Conservation (phyloP, 1,284 basidiomycete genomes). For the Filobasidium uniguttulatum region DNA sequence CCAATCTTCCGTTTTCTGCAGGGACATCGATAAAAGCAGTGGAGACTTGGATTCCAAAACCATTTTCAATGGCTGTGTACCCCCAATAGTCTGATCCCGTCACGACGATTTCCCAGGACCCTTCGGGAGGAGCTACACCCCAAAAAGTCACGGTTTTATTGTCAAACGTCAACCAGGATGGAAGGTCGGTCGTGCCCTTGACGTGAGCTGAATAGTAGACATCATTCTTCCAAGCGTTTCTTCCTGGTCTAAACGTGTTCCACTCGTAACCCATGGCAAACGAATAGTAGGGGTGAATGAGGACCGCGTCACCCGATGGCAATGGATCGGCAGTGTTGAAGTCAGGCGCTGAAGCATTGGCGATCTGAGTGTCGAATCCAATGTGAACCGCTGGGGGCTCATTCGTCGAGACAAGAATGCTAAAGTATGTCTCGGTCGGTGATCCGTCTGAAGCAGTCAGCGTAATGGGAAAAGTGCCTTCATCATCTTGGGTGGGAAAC, state of each 20-base stretch:
- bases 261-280: constrained; percentile 44
- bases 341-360: constrained; percentile 21
- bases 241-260: constrained; percentile 33
- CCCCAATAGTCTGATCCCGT: constrained; percentile 36
- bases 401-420: constrained; percentile 33
- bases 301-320: constrained; percentile 30
- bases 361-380: constrained; percentile 34
- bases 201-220: constrained; percentile 39
- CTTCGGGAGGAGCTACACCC: constrained; percentile 39
- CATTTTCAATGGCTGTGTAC: constrained; percentile 34
- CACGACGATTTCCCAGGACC: constrained; percentile 31
- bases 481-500: constrained; percentile 24
- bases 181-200: constrained; percentile 35
- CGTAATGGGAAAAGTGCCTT: constrained; percentile 23
- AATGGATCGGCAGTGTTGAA: constrained; percentile 29
- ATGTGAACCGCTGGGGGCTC: constrained; percentile 30
- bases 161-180: constrained; percentile 42
- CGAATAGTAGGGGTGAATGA: constrained; percentile 39
- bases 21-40: constrained; percentile 20
- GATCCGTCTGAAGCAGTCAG: constrained; percentile 27
- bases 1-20: constrained; percentile 3
- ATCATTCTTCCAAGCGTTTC: constrained; percentile 21
- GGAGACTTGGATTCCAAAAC: constrained; percentile 35
- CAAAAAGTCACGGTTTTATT: constrained; percentile 43
- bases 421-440: constrained; percentile 25